Evolutionary conservation across 2,329 filamentous ascomycete genomes (phyloP), one percentile per base, ranked within the genome.

Genomic region (Epichloe aotearoae): DNA sequence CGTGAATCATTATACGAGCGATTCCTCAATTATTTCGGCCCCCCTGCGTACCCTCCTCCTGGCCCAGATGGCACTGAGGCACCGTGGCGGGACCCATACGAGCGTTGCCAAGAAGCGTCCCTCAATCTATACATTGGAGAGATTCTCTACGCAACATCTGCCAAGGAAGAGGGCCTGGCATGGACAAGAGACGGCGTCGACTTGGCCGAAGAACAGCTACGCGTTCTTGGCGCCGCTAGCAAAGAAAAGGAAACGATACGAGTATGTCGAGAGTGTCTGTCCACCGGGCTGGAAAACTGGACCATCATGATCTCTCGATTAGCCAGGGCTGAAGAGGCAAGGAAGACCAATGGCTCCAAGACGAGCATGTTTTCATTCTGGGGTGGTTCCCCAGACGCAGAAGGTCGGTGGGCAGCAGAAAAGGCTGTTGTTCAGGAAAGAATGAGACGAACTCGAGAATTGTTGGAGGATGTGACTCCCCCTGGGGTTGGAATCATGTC

Each of bases 101-200:
- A 86, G 56, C 76, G 78, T 38, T 96, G 90, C 66, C 84, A 93
- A 57, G 90, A 96, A 66, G 88, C 89, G 3, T 88, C 81, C 0
- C 69, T 96, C 14, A 89, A 88, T 73, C 77, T 89, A 23, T 93
- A 95, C 66, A 91, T 97, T 55, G 91, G 91, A 52, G 91, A 97
- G 69, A 95, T 97, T 48, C 76, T 97, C 34, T 96, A 86, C 65
- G 79, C 87, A 0, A 78, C 77, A 4, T 58, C 62, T 1, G 68
- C 66, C 17, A 71, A 73, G 47, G 82, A 87, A 46, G 83, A 85
- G 54, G 91, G 89, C 0, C 73, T 96, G 2, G 82, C 82, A 5
- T 97, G 91, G 91, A 95, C 91, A 1, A 80, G 88, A 50, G 88
- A 95, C 55, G 89, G 85, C 26, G 88, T 95, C 34, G 84, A 90